A percentile compares a stretch with the other conserved stretches of the same genome.
These are phyloP conservation scores for Claviceps humidiphila DNA, from an alignment of 2,329 filamentous ascomycete genomes.

Conservation along the genomic window DNA sequence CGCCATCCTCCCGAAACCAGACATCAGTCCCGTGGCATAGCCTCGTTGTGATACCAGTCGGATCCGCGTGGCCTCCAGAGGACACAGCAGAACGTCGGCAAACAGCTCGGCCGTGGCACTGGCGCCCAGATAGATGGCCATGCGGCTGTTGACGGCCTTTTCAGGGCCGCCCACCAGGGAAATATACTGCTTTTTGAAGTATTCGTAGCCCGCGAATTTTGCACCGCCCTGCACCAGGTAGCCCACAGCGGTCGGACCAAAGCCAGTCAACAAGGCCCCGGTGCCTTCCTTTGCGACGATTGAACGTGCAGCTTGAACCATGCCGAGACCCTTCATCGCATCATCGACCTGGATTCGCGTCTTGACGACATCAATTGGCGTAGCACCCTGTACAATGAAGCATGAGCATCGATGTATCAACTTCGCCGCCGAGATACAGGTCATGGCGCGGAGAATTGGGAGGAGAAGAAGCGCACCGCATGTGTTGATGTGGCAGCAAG, in stretches of 20 bases:
- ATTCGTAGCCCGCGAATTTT: constrained; percentile 88
- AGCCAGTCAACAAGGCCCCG: constrained; percentile 66
- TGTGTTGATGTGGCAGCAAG: constrained; percentile 39
- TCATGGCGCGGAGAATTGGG: too few relatives aligned
- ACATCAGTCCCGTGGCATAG: constrained; percentile 58
- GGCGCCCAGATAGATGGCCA: constrained; percentile 57
- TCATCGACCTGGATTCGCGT: constrained; percentile 86
- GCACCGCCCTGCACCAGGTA: constrained; percentile 83
- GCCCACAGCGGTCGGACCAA: constrained; percentile 73
- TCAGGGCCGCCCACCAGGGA: constrained; percentile 45
- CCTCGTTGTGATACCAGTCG: constrained; percentile 72
- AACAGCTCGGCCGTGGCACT: constrained; percentile 58
- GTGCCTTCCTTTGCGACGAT: constrained; percentile 71
- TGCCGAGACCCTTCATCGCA: constrained; percentile 68
- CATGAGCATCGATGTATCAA: constrained; percentile 1
- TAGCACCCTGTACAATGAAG: constrained; percentile 29
- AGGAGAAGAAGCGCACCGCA: constrained; percentile 24
- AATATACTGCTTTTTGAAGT: constrained; percentile 85
- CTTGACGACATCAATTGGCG: constrained; percentile 61
- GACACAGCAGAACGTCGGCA: constrained; percentile 73
- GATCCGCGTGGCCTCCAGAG: constrained; percentile 69
- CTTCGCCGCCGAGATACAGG: neutral
- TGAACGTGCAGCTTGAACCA: constrained; percentile 65
- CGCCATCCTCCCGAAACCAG: constrained; percentile 62
- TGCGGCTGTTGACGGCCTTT: constrained; percentile 29